Conservation (phyloP, 73 alveolate species). For the Tetrahymena thermophila region DNA sequence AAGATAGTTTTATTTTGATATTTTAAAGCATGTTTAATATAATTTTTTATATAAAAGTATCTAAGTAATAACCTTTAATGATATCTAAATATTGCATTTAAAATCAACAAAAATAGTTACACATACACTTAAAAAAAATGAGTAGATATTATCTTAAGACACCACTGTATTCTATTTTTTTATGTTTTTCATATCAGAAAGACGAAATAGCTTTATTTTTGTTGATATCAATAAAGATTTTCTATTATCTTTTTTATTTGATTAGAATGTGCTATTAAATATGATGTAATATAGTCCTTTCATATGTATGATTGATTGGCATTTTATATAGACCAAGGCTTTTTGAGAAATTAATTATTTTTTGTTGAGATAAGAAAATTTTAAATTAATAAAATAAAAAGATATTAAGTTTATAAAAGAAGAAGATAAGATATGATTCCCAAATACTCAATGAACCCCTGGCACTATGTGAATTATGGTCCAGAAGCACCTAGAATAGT, state of each 20-base stretch:
- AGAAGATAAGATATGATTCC: not conserved
- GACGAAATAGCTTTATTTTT: too few species aligned
- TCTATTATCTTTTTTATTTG: too few species aligned
- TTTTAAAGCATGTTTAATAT: too few species aligned
- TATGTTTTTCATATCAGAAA: not conserved
- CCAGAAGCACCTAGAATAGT: constrained; percentile 9
- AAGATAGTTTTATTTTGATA: too few species aligned
- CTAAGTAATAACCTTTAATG: too few species aligned
- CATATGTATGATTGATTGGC: not conserved
- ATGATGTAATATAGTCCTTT: not conserved
- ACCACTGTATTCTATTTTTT: too few species aligned
- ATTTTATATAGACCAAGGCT: not conserved
- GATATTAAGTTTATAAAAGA: not conserved
- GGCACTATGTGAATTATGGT: constrained; percentile 46
- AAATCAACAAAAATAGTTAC: too few species aligned
- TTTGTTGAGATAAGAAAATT: not conserved
- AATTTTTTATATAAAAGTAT: too few species aligned
- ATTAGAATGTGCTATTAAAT: too few species aligned
- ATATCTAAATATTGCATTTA: too few species aligned
- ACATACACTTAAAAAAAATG: not conserved
- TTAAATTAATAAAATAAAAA: not conserved
- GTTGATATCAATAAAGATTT: not conserved
- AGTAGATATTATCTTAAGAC: not conserved
- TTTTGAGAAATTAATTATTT: not conserved
- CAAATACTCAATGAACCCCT: constrained; percentile 39